These are phyloP conservation scores for Suhomyces vadensis DNA, from an alignment of 805 yeast species.

Conservation along the genomic window DNA sequence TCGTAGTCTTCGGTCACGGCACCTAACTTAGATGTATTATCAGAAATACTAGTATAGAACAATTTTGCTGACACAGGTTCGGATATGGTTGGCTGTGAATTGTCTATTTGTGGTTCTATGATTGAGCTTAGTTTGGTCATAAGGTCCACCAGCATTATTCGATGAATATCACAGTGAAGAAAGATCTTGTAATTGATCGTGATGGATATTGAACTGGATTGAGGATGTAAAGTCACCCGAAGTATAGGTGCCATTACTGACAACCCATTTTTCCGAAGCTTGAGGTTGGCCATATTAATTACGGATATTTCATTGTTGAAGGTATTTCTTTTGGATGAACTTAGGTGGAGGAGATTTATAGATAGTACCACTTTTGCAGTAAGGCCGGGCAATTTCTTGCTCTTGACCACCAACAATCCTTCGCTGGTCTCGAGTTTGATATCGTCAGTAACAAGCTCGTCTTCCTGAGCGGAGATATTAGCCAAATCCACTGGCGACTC, in stretches of 20 bases:
- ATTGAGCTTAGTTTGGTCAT: conserved; percentile 13
- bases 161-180: conserved; percentile 20
- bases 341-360: conserved; percentile 11
- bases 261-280: conserved; percentile 13
- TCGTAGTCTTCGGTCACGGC: conserved; percentile 22
- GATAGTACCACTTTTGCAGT: conserved; percentile 15
- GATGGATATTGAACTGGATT: conserved; percentile 13
- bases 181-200: conserved; percentile 16
- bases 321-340: not conserved
- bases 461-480: not conserved
- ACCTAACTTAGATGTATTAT: conserved; percentile 37
- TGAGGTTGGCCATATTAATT: conserved; percentile 12
- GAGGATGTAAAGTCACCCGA: conserved; percentile 14
- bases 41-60: conserved; percentile 53
- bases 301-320: conserved; percentile 17
- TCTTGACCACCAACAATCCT: conserved; percentile 12
- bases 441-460: conserved; percentile 14
- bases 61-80: conserved; percentile 28
- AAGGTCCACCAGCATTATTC: conserved; percentile 19
- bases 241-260: conserved; percentile 8
- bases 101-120: not conserved
- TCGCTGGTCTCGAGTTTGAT: conserved; percentile 14
- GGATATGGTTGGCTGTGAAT: not conserved
- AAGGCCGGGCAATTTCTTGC: conserved; percentile 8
- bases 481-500: conserved; percentile 13